Base-by-base conservation (phyloP, 148 eudicot genomes). In the Rhododendron ovatum region DNA sequence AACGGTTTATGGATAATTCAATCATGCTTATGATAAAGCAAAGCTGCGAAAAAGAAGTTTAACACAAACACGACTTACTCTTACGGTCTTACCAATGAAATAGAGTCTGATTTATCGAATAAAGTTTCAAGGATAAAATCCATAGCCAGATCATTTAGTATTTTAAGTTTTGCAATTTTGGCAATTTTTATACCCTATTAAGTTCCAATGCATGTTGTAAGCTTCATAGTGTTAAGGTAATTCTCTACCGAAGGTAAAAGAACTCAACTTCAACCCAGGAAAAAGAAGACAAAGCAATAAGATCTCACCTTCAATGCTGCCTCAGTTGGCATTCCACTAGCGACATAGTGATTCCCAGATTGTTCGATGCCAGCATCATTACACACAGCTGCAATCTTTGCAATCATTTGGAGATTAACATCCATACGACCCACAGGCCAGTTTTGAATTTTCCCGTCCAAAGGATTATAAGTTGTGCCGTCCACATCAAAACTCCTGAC, bases 241-340 rank as follows among this genome's bases (percentile, higher is more conserved):
- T 78, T 78, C 7, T 78, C 11, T 22, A 20, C 3, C 28, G 18
- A 17, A 75, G 24, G 45, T 5, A 6, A 35, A 75, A 75, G 20
- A 35, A 28, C 22, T 35, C n/a, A 39, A 2, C 30, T 41, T 41
- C 51, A 18, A 18, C 79, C 20, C n/a, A 75, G 47, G 17, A 50
- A n/a, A 80, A 50, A 28, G 17, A 47, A 80, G 48, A 14, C 51
- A 78, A 43, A 78, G 11, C 50, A 28, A 18, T 26, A 81, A 59
- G 18, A 84, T 82, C 86, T 89, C 76, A 93, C 97, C 97, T 94
- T 94, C 81, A 94, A 86, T n/a, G 95, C 95, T 89, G 97, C 97
- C 92, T 94, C 97, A 78, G 97, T 94, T 79, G 95, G 97, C 94
- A 94, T 89, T 79, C 97, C 97, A 91, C 55, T 90, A 18, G 95